These are phyloP conservation scores for Tolypocladium inflatum DNA, from an alignment of 2,329 filamentous ascomycete genomes.

Conservation along the genomic window DNA sequence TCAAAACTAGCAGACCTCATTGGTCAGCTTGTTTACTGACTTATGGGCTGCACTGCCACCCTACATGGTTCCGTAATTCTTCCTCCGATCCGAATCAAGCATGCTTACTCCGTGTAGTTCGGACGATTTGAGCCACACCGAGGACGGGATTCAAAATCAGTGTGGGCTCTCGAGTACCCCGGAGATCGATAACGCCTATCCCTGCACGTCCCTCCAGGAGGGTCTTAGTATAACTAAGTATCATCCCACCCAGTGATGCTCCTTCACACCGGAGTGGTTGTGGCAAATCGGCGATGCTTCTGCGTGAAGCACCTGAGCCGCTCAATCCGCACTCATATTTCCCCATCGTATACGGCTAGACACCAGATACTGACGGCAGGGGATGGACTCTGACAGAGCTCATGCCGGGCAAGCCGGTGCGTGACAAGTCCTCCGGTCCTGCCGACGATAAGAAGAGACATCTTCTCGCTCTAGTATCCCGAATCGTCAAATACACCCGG, in stretches of 20 bases:
- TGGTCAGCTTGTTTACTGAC: neutral
- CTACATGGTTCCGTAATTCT: constrained; percentile 8
- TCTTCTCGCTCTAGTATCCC: neutral
- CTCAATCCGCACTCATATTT: neutral
- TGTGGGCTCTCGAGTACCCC: neutral
- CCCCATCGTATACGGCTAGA: no score
- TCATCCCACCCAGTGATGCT: no score
- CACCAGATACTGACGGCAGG: neutral
- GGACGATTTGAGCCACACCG: neutral
- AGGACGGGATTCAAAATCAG: neutral
- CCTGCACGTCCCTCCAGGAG: constrained; percentile 28
- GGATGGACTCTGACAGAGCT: neutral
- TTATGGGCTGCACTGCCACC: neutral
- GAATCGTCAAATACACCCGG: neutral
- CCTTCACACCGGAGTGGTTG: no score
- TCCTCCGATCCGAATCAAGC: neutral
- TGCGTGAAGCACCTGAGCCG: neutral
- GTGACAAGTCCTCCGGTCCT: neutral
- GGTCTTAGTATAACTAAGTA: constrained; percentile 7
- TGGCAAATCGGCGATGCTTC: no score
- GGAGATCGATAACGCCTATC: constrained; percentile 8
- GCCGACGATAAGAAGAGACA: neutral
- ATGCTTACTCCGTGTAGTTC: neutral
- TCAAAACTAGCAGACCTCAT: neutral
- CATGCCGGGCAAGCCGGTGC: neutral